Evolutionary conservation across 2,329 filamentous ascomycete genomes (phyloP).

Genomic region (Orbilia ellipsospora): DNA sequence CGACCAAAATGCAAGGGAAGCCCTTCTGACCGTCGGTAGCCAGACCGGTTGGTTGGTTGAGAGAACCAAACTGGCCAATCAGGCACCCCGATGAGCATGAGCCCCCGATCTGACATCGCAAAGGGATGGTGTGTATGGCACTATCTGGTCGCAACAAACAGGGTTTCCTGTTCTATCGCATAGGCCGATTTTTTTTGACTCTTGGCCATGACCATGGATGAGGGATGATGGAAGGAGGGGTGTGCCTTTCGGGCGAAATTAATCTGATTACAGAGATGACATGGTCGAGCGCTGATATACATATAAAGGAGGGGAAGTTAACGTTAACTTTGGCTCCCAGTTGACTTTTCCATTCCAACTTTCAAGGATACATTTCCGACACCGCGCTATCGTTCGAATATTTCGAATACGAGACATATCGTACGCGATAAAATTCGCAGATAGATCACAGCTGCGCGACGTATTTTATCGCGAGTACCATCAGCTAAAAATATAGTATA

Average conservation of each 20-base stretch:
- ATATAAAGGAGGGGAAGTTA: slow-evolving; percentile 20
- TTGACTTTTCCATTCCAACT: no score
- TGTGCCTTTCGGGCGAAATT: background rate
- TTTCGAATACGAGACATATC: no score
- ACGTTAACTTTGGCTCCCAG: background rate
- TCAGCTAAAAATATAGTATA: no score
- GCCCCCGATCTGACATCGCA: slow-evolving; percentile 9
- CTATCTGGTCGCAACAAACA: slow-evolving; percentile 18
- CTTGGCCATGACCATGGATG: background rate
- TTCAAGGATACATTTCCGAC: no score
- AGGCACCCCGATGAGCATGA: slow-evolving; percentile 12
- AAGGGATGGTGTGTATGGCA: slow-evolving; percentile 34
- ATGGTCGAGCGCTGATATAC: background rate
- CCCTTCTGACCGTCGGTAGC: slow-evolving; percentile 17
- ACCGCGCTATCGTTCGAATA: no score
- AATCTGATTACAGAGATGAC: background rate
- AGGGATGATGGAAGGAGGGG: slow-evolving; percentile 9
- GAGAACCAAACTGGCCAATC: background rate
- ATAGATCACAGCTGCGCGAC: no score
- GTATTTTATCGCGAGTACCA: no score
- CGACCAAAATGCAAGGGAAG: slow-evolving; percentile 4
- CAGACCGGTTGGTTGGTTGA: background rate
- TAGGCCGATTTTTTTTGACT: background rate
- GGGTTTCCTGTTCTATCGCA: slow-evolving; percentile 14
- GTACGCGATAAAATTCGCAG: no score